Conservation (phyloP, 805 yeast species). For the Yamadazyma paraphyllophila region DNA sequence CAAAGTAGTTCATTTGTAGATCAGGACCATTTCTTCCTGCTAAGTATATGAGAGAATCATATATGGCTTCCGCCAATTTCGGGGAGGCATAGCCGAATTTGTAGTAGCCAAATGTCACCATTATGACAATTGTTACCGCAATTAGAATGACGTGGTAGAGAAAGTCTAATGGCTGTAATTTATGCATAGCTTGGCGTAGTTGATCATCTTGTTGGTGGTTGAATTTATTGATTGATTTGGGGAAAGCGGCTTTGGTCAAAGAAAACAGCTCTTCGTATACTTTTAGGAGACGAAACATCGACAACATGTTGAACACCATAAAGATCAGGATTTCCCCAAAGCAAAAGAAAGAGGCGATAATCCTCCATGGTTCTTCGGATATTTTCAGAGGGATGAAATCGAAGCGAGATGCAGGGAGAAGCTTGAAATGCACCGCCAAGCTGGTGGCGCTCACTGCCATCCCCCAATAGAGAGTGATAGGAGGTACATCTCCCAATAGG, state of each 20-base stretch:
- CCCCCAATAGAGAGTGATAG: constrained; percentile 27
- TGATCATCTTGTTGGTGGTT: constrained; percentile 16
- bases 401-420: constrained; percentile 20
- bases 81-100: constrained; percentile 13
- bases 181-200: constrained; percentile 16
- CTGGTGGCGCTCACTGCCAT: constrained; percentile 22
- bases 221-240: constrained; percentile 17
- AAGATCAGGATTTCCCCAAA: constrained; percentile 21
- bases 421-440: constrained; percentile 14
- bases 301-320: constrained; percentile 7
- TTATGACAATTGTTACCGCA: constrained; percentile 21
- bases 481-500: constrained; percentile 17
- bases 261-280: constrained; percentile 25
- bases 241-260: constrained; percentile 21
- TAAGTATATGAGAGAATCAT: constrained; percentile 26
- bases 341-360: constrained; percentile 33
- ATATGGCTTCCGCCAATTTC: constrained; percentile 25
- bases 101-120: constrained; percentile 18
- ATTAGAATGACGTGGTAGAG: constrained; percentile 27
- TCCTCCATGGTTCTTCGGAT: constrained; percentile 37
- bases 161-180: constrained; percentile 27
- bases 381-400: constrained; percentile 27
- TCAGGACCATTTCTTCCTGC: constrained; percentile 28
- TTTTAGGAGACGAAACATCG: constrained; percentile 20
- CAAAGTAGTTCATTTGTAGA: constrained; percentile 7